These are phyloP conservation scores for Trichoderma koningii DNA, from an alignment of 2,329 filamentous ascomycete genomes.

Conservation along the genomic window DNA sequence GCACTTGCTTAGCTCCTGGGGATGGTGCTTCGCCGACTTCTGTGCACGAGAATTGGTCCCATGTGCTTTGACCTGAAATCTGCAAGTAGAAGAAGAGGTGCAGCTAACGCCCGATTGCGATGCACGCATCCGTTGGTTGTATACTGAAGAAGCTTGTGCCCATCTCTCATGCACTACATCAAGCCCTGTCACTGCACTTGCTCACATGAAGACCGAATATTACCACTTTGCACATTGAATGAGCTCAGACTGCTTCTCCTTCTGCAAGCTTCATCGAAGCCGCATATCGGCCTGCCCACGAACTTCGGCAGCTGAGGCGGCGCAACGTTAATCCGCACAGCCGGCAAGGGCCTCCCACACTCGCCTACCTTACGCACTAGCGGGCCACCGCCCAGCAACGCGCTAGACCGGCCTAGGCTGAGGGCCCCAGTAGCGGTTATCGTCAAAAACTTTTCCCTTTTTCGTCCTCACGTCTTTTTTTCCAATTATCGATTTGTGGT, in stretches of 20 bases:
- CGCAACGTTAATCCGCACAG: conserved; percentile 21
- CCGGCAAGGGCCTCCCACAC: conserved; percentile 19
- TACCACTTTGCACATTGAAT: too few relatives aligned
- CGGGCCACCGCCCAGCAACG: conserved; percentile 26
- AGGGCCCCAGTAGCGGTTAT: conserved; percentile 28
- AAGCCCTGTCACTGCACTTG: too few relatives aligned
- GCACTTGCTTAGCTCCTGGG: too few relatives aligned
- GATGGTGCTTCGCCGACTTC: too few relatives aligned
- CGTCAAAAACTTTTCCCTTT: conserved; percentile 36
- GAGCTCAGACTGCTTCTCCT: not conserved
- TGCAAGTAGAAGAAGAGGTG: too few relatives aligned
- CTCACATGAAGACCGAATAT: too few relatives aligned
- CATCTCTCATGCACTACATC: too few relatives aligned
- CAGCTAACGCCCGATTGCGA: too few relatives aligned
- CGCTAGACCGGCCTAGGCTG: conserved; percentile 32
- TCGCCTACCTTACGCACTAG: conserved; percentile 16
- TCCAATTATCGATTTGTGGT: conserved; percentile 27
- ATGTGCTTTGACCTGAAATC: too few relatives aligned
- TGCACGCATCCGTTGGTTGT: too few relatives aligned
- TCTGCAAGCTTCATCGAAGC: not conserved
- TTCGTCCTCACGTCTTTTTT: conserved; percentile 29
- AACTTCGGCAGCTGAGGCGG: not conserved
- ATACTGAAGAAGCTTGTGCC: too few relatives aligned
- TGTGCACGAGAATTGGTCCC: too few relatives aligned
- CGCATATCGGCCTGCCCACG: not conserved